These are phyloP conservation scores for Trichoderma atroviride DNA, from an alignment of 2,329 filamentous ascomycete genomes.

Conservation along the genomic window DNA sequence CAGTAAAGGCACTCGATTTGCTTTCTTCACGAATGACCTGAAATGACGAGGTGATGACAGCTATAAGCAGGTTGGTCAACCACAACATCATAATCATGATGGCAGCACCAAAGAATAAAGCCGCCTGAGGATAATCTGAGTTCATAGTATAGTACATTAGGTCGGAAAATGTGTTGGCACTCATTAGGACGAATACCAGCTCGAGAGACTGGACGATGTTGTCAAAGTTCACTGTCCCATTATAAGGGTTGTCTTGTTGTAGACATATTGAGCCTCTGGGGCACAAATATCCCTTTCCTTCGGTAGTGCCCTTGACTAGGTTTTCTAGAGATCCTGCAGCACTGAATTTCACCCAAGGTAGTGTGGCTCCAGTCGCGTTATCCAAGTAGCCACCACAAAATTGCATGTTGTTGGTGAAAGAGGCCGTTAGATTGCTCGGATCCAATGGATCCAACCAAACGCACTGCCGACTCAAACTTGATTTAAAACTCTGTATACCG, in stretches of 20 bases:
- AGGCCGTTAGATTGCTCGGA: conserved; percentile 54
- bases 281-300: conserved; percentile 84
- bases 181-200: conserved; percentile 97
- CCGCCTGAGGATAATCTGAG: conserved; percentile 85
- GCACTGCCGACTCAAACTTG: conserved; percentile 75
- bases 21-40: conserved; percentile 98
- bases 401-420: conserved; percentile 67
- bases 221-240: conserved; percentile 89
- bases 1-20: conserved; percentile 88
- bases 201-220: conserved; percentile 91
- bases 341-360: conserved; percentile 66
- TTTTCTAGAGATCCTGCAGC: conserved; percentile 46
- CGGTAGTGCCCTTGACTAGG: conserved; percentile 53
- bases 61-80: conserved; percentile 92
- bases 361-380: conserved; percentile 55
- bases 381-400: conserved; percentile 86
- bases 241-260: conserved; percentile 76
- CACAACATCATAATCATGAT: conserved; percentile 95
- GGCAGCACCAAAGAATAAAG: conserved; percentile 71
- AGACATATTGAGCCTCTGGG: conserved; percentile 82
- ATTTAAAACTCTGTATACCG: conserved; percentile 94
- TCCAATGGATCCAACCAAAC: conserved; percentile 72
- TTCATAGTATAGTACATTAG: conserved; percentile 92
- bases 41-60: conserved; percentile 97
- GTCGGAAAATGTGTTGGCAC: conserved; percentile 94